Base-by-base conservation (phyloP, 768 basidiomycete species). In the Psilocybe cyanescens region DNA sequence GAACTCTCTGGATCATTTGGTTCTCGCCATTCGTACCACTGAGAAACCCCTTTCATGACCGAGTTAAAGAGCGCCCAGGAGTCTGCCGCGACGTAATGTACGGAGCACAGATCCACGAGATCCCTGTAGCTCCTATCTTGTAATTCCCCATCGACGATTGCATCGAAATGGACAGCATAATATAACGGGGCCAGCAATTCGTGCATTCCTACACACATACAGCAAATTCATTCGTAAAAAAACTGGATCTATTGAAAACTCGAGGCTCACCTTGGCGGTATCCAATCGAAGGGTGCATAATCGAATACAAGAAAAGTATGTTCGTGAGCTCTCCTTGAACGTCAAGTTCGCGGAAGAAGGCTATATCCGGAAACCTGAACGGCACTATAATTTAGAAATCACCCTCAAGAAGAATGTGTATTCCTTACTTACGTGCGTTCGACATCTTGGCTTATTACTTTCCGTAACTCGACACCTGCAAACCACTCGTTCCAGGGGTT, bases 401-500 rank as follows among this genome's bases (percentile, higher is more conserved):
- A 17, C 17, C n/a, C 30, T 30, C 58, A 28, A 45, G 29, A 57
- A 45, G 60, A 60, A 54, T 55, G 46, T 62, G 31, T 28, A 44
- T 8, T 49, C 24, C 17, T 19, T 50, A 79, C 93, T 74, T 75
- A 95, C 89, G 97, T 99, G 68, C 97, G 83, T 67, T 97, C 94
- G 0, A 99, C 97, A 70, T 99, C 97, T 74, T 97, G 94, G 41
- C 86, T 76, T 51, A 99, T 97, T 11, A 87, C 92, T 71, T 90
- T 95, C 37, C 95, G 83, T 41, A 98, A 78, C 61, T 99, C 97
- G 16, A 95, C 82, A 44, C 94, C 86, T 30, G 87, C 80, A 74
- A 98, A 99, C 94, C 95, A 99, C 50, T 87, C 85, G 67, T 87
- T 91, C 97, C 97, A 99, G 8, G 96, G 96, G 75, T 96, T 97